phyloP scores from a whole-genome alignment of 1,139 yeast species.

The Pichia sp. region DNA sequence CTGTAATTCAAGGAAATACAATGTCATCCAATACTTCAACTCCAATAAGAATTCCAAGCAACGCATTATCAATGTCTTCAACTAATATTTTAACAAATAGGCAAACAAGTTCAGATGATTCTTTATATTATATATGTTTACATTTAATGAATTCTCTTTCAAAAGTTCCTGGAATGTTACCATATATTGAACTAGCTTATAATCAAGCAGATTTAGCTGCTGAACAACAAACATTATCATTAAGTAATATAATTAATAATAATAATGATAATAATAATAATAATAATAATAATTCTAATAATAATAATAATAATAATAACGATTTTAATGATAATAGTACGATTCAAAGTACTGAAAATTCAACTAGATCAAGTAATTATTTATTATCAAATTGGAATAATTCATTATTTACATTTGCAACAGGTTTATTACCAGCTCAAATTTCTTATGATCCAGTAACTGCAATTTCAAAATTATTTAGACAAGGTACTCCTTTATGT shows the following conservation, averaged over 20 bases:
- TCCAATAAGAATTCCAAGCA: conserved; percentile 30
- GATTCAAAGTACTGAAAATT: not conserved
- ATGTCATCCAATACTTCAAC: not conserved
- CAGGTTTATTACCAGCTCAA: conserved; percentile 70
- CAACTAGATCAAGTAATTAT: not conserved
- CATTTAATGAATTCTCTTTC: conserved; percentile 53
- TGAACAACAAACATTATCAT: conserved; percentile 65
- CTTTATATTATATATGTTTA: conserved; percentile 67
- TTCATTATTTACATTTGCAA: conserved; percentile 54
- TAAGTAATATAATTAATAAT: conserved; percentile 23
- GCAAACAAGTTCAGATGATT: conserved; percentile 60
- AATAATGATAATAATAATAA: conserved; percentile 1
- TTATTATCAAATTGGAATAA: conserved; percentile 20
- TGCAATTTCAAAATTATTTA: conserved; percentile 79
- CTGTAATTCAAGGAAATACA: not conserved
- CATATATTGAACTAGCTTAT: conserved; percentile 58
- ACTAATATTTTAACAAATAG: conserved; percentile 49
- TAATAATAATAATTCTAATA: conserved; percentile 4
- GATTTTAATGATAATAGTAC: conserved; percentile 1
- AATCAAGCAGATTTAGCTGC: conserved; percentile 60
- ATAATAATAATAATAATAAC: conserved; percentile 3
- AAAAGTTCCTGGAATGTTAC: conserved; percentile 62
- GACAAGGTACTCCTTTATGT: conserved; percentile 90
- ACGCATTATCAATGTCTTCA: conserved; percentile 41
- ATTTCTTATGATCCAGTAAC: conserved; percentile 86